Conservation (phyloP, 2,329 filamentous ascomycete species). For the Sarocladium brachiariae region DNA sequence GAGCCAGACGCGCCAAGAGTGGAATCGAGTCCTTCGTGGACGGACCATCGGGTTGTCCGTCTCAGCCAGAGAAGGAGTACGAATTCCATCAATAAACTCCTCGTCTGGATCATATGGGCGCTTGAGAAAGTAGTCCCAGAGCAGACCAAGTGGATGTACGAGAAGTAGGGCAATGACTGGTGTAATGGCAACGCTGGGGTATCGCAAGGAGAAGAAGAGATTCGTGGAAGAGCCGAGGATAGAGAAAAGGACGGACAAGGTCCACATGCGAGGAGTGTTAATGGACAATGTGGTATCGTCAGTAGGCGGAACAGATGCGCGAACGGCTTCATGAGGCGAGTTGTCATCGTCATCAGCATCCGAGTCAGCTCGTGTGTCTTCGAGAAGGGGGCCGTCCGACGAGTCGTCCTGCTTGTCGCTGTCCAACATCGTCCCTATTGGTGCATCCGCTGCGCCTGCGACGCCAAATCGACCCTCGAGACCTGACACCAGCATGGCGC, state of each 20-base stretch:
- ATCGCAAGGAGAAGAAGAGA: constrained; percentile 82
- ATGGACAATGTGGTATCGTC: constrained; percentile 75
- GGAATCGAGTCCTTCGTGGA: constrained; percentile 20
- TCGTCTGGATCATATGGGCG: constrained; percentile 45
- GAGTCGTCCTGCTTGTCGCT: constrained; percentile 34
- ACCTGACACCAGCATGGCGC: constrained; percentile 43
- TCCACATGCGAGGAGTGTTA: constrained; percentile 85
- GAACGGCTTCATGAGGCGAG: constrained; percentile 71
- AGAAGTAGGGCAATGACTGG: constrained; percentile 81
- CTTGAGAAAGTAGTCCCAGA: constrained; percentile 72
- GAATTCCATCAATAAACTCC: constrained; percentile 43
- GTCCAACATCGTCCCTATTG: constrained; percentile 38
- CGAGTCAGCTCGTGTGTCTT: constrained; percentile 23
- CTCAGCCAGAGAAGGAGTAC: constrained; percentile 17
- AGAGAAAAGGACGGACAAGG: constrained; percentile 70
- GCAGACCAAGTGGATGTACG: constrained; percentile 72
- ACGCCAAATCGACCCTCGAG: constrained; percentile 47
- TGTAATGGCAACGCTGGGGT: constrained; percentile 83
- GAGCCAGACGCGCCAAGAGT: constrained; percentile 61
- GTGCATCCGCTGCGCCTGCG: constrained; percentile 40
- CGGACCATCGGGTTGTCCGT: constrained; percentile 14
- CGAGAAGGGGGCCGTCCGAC: constrained; percentile 26
- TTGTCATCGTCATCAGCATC: constrained; percentile 45
- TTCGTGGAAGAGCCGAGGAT: constrained; percentile 78
- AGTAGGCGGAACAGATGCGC: constrained; percentile 69